Conservation (phyloP, 176 grass and related monocot species). For the Pharus latifolius region DNA sequence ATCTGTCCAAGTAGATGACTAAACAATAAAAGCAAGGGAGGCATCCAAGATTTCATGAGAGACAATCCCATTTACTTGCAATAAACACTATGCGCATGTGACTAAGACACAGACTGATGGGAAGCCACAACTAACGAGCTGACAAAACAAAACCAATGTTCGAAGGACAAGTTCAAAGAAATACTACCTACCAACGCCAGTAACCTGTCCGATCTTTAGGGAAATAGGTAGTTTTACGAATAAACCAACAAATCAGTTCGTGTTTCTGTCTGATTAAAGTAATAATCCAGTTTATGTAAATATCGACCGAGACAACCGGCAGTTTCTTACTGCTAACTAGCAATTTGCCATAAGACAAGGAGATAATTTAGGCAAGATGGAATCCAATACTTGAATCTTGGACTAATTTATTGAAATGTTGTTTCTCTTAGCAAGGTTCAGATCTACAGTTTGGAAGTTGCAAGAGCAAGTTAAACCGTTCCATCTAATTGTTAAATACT, state of each 20-base stretch:
- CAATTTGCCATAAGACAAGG: constrained; percentile 7
- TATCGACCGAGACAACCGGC: background rate
- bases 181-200: constrained; percentile 18
- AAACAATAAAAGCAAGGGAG: background rate
- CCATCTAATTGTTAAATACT: constrained; percentile 10
- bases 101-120: constrained; percentile 13
- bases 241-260: constrained; percentile 28
- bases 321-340: constrained; percentile 1
- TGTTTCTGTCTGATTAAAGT: background rate
- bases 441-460: constrained; percentile 27
- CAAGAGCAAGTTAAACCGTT: constrained; percentile 6
- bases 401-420: background rate
- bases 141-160: constrained; percentile 11
- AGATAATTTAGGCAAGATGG: background rate
- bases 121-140: constrained; percentile 1
- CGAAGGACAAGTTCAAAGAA: constrained; percentile 28
- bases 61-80: constrained; percentile 5
- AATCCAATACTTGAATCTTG: background rate
- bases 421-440: constrained; percentile 1
- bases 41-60: background rate
- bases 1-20: background rate
- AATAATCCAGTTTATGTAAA: constrained; percentile 30
- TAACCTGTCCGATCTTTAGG: constrained; percentile 14
- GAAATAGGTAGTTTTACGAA: background rate
- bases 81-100: constrained; percentile 8